A percentile compares a stretch with the other conserved stretches of the same genome.
phyloP scores from a whole-genome alignment of 371 early-diverging fungal genomes.

The Syncephalastrum sp. region DNA sequence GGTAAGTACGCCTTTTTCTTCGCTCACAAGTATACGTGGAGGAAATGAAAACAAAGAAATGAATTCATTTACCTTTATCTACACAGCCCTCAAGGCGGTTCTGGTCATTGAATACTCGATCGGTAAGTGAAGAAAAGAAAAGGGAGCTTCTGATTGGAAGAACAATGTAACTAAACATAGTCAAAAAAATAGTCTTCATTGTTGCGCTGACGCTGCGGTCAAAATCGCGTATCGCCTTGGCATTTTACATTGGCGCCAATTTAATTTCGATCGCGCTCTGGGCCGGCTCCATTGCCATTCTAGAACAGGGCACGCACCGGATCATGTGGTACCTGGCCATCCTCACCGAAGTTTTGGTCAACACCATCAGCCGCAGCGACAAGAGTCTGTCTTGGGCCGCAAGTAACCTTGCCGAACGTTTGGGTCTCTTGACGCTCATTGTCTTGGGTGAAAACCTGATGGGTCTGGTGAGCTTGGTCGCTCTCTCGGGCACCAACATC shows the following conservation, averaged over 20 bases:
- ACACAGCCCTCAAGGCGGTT: conserved; percentile 43
- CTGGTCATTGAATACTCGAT: conserved; percentile 55
- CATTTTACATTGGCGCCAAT: conserved; percentile 48
- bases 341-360: conserved; percentile 46
- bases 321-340: conserved; percentile 55
- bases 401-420: conserved; percentile 58
- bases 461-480: conserved; percentile 43
- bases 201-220: conserved; percentile 46
- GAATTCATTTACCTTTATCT: not conserved
- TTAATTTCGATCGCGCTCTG: conserved; percentile 52
- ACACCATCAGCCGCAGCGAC: conserved; percentile 46
- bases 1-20: conserved; percentile 18
- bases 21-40: not conserved
- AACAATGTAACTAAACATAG: not conserved
- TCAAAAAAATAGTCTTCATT: conserved; percentile 25
- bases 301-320: conserved; percentile 42
- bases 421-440: conserved; percentile 56
- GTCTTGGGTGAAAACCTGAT: conserved; percentile 55
- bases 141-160: not conserved
- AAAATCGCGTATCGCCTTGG: conserved; percentile 38
- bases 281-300: conserved; percentile 44
- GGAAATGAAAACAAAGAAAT: not conserved
- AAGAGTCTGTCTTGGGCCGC: conserved; percentile 60
- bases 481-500: conserved; percentile 27
- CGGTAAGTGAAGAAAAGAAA: conserved; percentile 31